Evolutionary conservation across 129 eudicot genomes (phyloP), one percentile per base, ranked within the genome.

Genomic region (Artemisia annua): DNA sequence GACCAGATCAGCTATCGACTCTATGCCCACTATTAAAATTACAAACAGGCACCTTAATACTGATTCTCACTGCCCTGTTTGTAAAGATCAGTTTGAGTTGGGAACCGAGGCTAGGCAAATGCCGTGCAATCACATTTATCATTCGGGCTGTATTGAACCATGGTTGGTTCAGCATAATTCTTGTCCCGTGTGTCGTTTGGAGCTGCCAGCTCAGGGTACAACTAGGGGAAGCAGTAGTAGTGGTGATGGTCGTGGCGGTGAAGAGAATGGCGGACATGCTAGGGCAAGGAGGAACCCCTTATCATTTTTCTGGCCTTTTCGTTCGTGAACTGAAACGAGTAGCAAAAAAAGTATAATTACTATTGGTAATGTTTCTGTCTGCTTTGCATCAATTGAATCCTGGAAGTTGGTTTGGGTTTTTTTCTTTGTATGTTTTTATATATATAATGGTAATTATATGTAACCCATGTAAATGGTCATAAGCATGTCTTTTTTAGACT

Each of bases 81-180:
- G 98, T 71, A 73, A 93, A 70, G 98, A 93, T 17, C 80, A 79
- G 70, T 93, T 93, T 78, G 97, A 87, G 77, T 48, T 93, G 82
- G 98, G 97, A 3, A 67, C 89, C 4, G 88, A 90, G 72, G 97
- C 97, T 11, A 81, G 92, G 83, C 78, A 87, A 65, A 85, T 90
- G 98, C 98, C 98, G 0, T 93, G 98, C 79, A 78, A 87, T 70
- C 98, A 93, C 69, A 74, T 93, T 7, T 93, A 93, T 69, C 98
- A 93, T 77, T 78, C 90, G 14, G 96, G 89, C 55, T 92, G 98
- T 74, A 92, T 92, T 18, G 91, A 87, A 58, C 96, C 98, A 2
- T 92, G 98, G 98, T 81, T 92, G 78, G 95, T 87, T 52, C 94
- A 87, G 87, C 98, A 89, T 58, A 92, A 92, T 63, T 89, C 98